Evolutionary conservation across 2,329 filamentous ascomycete genomes (phyloP).

Genomic region (Arachnomyces sp.): DNA sequence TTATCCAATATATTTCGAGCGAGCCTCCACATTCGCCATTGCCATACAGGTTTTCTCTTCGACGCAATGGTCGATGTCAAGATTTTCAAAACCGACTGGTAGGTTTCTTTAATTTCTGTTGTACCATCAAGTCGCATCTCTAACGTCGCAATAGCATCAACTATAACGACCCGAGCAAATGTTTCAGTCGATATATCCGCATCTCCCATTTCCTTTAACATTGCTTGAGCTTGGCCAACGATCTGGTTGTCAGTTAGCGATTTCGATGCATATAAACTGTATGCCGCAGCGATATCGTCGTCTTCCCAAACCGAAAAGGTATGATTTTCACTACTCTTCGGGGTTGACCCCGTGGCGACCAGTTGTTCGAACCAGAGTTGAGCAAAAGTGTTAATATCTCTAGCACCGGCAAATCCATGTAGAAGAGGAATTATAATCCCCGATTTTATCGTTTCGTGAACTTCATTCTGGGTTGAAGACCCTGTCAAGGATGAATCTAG

Average conservation of each 20-base stretch:
- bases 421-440: constrained; percentile 34
- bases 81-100: constrained; percentile 21
- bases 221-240: constrained; percentile 23
- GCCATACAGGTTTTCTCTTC: constrained; percentile 27
- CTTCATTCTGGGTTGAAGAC: constrained; percentile 9
- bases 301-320: constrained; percentile 39
- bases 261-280: constrained; percentile 26
- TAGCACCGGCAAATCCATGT: constrained; percentile 32
- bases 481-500: constrained; percentile 12
- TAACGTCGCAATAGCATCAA: constrained; percentile 1
- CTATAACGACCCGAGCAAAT: constrained; percentile 2
- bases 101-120: constrained; percentile 7
- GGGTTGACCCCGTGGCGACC: constrained; percentile 26
- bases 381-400: constrained; percentile 34
- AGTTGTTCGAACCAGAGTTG: constrained; percentile 35
- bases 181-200: constrained; percentile 18
- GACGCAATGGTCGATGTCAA: constrained; percentile 24
- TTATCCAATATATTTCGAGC: constrained; percentile 27
- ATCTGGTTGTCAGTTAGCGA: constrained; percentile 24
- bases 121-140: too few species aligned
- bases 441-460: constrained; percentile 29
- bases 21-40: constrained; percentile 36
- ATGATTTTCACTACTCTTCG: constrained; percentile 14
- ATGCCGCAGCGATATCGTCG: constrained; percentile 33
- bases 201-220: constrained; percentile 21